Base-by-base conservation (phyloP, 306 rosid genomes). In the Prunus mume region DNA sequence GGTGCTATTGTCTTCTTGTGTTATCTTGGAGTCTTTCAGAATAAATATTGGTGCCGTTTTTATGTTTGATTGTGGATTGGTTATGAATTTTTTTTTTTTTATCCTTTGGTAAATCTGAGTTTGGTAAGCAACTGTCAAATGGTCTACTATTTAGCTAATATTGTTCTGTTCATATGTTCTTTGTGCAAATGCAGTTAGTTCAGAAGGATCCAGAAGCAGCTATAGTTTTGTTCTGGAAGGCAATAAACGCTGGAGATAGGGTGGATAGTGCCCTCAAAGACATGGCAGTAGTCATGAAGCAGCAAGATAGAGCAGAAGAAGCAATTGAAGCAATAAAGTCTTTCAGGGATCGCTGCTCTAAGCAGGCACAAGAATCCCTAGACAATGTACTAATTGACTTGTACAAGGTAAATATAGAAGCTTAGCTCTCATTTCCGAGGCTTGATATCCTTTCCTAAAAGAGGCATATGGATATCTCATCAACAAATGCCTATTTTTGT, bases 281-380 rank as follows among this genome's bases (percentile, higher is more conserved):
- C 74, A 95, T 95, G 98, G 98, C 97, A 0, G 91, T 92, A 12
- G 96, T 92, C 66, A 90, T 95, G 98, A 95, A 95, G 83, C 96
- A 90, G 51, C 83, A 87, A 68, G 95, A 92, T 46, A 83, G 96
- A 78, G 85, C 93, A 1, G 89, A 90, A 81, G 97, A 95, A 89
- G 98, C 96, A 56, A 90, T 95, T 78, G 96, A 92, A 87, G 98
- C 98, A 5, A 85, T 95, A 20, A 82, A 71, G 51, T 90, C 97
- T 10, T 92, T 89, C 74, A 84, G 98, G 68, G 65, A 71, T 15
- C 80, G 82, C 15, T 95, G 97, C 80, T 84, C 96, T 56, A 95
- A 84, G 84, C 98, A 95, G 73, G 91, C 98, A 47, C 98, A 95
- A 65, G 98, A 90, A 30, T 95, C 98, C 46, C 83, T 95, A 30